phyloP scores from a whole-genome alignment of 495 filamentous ascomycete genomes.

The Xylaria grammica region DNA sequence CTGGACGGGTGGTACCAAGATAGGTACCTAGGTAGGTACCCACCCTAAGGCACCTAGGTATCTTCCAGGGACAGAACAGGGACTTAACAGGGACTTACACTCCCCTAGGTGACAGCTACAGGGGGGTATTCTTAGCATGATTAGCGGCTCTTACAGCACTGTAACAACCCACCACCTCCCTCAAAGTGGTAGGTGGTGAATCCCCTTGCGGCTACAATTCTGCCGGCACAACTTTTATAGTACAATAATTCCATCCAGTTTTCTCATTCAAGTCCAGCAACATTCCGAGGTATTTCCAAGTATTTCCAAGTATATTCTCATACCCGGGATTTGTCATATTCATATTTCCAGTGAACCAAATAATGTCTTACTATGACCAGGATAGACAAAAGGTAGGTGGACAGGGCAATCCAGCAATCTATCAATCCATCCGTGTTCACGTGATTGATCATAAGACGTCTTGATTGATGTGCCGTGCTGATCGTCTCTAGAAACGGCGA shows the following conservation, averaged over 20 bases:
- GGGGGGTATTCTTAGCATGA: too few relatives aligned
- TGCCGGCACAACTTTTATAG: conserved; percentile 31
- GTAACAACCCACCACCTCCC: too few relatives aligned
- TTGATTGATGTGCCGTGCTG: not conserved
- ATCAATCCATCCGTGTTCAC: not conserved
- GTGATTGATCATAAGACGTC: not conserved
- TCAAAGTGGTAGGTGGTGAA: conserved; percentile 35
- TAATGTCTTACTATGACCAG: conserved; percentile 38
- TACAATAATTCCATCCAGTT: not conserved
- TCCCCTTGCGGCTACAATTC: conserved; percentile 32
- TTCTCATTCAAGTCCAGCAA: not conserved
- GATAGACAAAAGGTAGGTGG: conserved; percentile 37
- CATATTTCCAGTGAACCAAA: too few relatives aligned
- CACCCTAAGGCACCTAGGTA: too few relatives aligned
- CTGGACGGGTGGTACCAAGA: not conserved
- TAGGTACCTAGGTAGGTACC: not conserved
- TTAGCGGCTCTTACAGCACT: not conserved
- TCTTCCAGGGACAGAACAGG: too few relatives aligned
- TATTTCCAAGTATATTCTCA: too few relatives aligned
- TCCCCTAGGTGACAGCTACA: too few relatives aligned
- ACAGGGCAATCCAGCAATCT: too few relatives aligned
- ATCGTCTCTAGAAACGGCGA: conserved; percentile 46
- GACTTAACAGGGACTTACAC: too few relatives aligned
- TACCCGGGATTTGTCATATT: too few relatives aligned
- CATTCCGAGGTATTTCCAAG: too few relatives aligned